Evolutionary conservation across 2,329 filamentous ascomycete species (phyloP).

Genomic region (Clarireedia monteithiana): DNA sequence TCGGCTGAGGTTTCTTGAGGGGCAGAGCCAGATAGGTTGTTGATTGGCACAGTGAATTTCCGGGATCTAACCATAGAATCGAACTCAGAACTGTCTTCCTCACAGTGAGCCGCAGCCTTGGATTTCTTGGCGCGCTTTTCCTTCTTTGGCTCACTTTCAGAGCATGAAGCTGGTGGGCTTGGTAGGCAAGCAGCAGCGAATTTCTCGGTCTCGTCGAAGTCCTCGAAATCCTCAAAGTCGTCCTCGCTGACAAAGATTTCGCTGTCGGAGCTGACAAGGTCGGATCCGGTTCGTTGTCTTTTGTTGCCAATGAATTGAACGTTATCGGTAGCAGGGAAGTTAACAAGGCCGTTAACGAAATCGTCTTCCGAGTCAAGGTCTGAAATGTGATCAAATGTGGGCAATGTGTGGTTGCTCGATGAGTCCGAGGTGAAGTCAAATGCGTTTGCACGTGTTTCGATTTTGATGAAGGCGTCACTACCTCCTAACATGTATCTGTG

Average conservation of each 20-base stretch:
- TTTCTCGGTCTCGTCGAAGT: conserved; percentile 60
- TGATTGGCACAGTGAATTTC: conserved; percentile 30
- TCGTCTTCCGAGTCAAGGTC: conserved; percentile 90
- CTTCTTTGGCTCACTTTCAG: conserved; percentile 40
- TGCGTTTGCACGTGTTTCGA: conserved; percentile 42
- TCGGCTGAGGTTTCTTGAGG: conserved; percentile 25
- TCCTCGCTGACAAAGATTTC: conserved; percentile 70
- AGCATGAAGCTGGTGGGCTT: conserved; percentile 50
- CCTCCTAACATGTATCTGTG: conserved; percentile 39
- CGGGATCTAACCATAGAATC: conserved; percentile 29
- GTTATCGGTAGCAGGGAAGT: conserved; percentile 54
- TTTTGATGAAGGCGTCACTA: conserved; percentile 5
- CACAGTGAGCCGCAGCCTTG: conserved; percentile 36
- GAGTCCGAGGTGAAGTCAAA: conserved; percentile 34
- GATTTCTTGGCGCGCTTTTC: conserved; percentile 52
- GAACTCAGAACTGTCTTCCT: conserved; percentile 30
- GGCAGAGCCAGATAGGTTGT: conserved; percentile 23
- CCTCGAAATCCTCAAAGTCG: conserved; percentile 69
- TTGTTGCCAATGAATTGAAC: conserved; percentile 55
- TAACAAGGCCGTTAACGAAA: conserved; percentile 66
- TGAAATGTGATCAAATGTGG: conserved; percentile 76
- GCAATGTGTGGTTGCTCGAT: conserved; percentile 50
- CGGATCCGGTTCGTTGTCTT: conserved; percentile 62
- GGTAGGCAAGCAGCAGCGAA: conserved; percentile 55
- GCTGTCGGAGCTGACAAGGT: conserved; percentile 60